A percentile compares a stretch with the other conserved stretches of the same genome.
Evolutionary conservation across 2,329 filamentous ascomycete genomes (phyloP).

Genomic region (Paramyrothecium roridum): DNA sequence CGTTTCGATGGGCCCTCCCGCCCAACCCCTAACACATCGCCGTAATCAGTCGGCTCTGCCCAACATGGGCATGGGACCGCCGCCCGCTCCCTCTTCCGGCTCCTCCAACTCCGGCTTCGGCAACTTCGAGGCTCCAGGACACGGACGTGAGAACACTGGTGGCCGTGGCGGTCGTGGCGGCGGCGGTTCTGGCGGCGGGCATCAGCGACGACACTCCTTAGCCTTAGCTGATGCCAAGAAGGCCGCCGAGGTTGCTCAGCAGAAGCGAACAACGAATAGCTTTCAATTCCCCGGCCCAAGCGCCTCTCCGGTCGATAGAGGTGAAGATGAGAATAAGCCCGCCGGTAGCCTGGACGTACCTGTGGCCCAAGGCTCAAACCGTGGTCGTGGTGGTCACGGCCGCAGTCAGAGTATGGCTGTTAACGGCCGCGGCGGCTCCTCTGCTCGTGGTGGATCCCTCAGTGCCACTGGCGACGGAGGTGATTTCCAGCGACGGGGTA

Average conservation of each 20-base stretch:
- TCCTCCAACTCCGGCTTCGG: conserved; percentile 76
- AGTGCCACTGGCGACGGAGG: conserved; percentile 45
- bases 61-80: conserved; percentile 83
- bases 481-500: conserved; percentile 75
- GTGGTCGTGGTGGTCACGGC: conserved; percentile 60
- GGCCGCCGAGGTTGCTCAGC: conserved; percentile 92
- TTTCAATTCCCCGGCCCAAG: conserved; percentile 90
- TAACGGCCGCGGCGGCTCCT: conserved; percentile 65
- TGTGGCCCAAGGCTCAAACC: conserved; percentile 39
- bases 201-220: conserved; percentile 91
- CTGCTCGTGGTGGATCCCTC: conserved; percentile 59
- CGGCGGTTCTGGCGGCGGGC: conserved; percentile 59
- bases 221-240: conserved; percentile 96
- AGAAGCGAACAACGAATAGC: conserved; percentile 88
- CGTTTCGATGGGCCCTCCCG: conserved; percentile 70
- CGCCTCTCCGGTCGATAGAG: conserved; percentile 60
- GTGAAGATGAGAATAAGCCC: conserved; percentile 45
- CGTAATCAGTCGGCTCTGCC: conserved; percentile 97
- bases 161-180: conserved; percentile 68
- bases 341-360: conserved; percentile 24
- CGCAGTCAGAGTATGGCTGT: conserved; percentile 91
- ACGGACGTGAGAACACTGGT: conserved; percentile 33
- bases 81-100: conserved; percentile 88
- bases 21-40: conserved; percentile 81
- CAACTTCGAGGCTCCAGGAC: conserved; percentile 65